These are phyloP conservation scores for Haplographium delicatum DNA, from an alignment of 495 filamentous ascomycete genomes.

Conservation along the genomic window DNA sequence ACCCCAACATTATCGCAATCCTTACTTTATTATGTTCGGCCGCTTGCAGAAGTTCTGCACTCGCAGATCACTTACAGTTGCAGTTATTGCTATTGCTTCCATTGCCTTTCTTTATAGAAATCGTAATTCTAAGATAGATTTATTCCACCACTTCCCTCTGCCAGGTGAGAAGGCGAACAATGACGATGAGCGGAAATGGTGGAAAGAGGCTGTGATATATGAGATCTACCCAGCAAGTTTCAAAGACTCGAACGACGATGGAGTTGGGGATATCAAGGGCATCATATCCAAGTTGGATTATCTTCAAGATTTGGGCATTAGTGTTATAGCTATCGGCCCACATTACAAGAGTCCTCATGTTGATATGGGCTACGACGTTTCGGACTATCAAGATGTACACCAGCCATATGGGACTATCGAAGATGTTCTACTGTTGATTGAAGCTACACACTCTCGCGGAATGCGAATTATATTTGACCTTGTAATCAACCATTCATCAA, in stretches of 20 bases:
- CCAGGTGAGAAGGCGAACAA: too few relatives aligned
- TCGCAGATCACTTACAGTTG: too few relatives aligned
- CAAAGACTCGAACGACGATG: conserved; percentile 62
- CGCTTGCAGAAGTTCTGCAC: too few relatives aligned
- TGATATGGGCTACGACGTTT: conserved; percentile 61
- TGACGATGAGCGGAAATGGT: conserved; percentile 20
- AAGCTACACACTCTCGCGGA: conserved; percentile 44
- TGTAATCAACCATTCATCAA: conserved; percentile 61
- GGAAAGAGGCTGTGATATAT: conserved; percentile 49
- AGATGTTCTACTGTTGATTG: conserved; percentile 58
- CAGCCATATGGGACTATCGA: conserved; percentile 55
- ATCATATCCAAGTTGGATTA: conserved; percentile 61
- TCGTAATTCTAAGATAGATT: too few relatives aligned
- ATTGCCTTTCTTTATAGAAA: too few relatives aligned
- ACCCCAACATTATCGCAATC: too few relatives aligned
- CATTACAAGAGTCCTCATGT: conserved; percentile 58
- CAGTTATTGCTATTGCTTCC: too few relatives aligned
- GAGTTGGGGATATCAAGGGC: conserved; percentile 61
- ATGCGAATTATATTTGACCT: conserved; percentile 60
- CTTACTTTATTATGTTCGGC: too few relatives aligned
- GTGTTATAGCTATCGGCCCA: conserved; percentile 62
- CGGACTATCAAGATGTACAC: conserved; percentile 58
- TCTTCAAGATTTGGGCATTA: conserved; percentile 53
- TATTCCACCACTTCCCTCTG: too few relatives aligned
- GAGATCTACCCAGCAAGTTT: conserved; percentile 65